phyloP scores from a whole-genome alignment of 371 early-diverging fungal genomes.

The Mortierella sp. region DNA sequence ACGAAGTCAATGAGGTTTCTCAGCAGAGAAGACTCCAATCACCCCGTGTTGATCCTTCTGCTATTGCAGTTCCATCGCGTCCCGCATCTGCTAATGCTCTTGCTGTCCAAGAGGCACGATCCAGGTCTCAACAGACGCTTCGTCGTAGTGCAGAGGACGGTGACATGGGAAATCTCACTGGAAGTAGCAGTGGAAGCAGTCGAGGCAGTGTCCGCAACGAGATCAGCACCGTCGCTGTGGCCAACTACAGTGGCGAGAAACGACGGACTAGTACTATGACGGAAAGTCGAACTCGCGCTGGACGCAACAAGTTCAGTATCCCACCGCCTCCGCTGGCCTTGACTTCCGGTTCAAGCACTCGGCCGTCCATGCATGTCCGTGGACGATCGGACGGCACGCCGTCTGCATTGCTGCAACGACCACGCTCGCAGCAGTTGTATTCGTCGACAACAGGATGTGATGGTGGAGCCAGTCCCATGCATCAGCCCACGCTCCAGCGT shows the following conservation, averaged over 20 bases:
- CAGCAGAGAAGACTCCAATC: slow-evolving; percentile 15
- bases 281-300: not conserved
- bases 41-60: slow-evolving; percentile 5
- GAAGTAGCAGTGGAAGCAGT: slow-evolving; percentile 9
- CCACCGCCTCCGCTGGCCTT: slow-evolving; percentile 7
- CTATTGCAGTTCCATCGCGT: not conserved
- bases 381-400: slow-evolving; percentile 35
- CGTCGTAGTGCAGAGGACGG: slow-evolving; percentile 8
- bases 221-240: slow-evolving; percentile 33
- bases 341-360: slow-evolving; percentile 6
- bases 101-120: slow-evolving; percentile 1
- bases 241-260: slow-evolving; percentile 28
- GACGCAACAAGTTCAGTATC: slow-evolving; percentile 20
- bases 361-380: slow-evolving; percentile 16
- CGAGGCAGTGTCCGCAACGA: slow-evolving; percentile 9
- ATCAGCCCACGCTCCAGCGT: slow-evolving; percentile 16
- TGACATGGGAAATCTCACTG: slow-evolving; percentile 10
- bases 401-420: not conserved
- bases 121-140: slow-evolving; percentile 3
- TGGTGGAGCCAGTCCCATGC: slow-evolving; percentile 2
- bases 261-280: slow-evolving; percentile 1
- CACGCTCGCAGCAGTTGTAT: slow-evolving; percentile 14
- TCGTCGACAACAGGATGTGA: slow-evolving; percentile 8
- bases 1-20: slow-evolving; percentile 43
- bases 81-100: not conserved